phyloP scores from a whole-genome alignment of 768 basidiomycete genomes.

The Phaffia tasmanica region DNA sequence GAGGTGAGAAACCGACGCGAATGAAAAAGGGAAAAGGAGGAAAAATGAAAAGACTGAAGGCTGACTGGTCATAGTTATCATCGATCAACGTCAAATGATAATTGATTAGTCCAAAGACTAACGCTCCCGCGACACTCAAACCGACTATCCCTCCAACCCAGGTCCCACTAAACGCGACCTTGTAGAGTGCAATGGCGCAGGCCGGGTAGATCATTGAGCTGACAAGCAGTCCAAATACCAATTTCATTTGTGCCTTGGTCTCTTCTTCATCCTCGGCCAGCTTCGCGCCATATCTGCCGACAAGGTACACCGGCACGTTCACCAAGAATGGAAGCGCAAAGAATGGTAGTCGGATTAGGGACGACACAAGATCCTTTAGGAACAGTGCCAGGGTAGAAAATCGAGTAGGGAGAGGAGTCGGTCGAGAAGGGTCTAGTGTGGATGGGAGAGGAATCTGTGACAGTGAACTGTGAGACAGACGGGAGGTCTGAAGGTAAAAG shows the following conservation, averaged over 20 bases:
- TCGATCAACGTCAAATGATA: conserved; percentile 83
- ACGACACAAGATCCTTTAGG: conserved; percentile 61
- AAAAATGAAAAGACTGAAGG: conserved; percentile 24
- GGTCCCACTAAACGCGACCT: conserved; percentile 58
- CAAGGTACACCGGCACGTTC: conserved; percentile 56
- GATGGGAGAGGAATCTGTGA: conserved; percentile 65
- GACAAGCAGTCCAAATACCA: conserved; percentile 67
- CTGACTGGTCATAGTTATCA: conserved; percentile 71
- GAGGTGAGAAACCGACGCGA: background rate
- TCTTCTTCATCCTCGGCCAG: conserved; percentile 75
- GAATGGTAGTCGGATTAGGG: conserved; percentile 67
- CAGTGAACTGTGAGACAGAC: conserved; percentile 74
- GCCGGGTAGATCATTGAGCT: conserved; percentile 67
- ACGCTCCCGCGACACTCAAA: conserved; percentile 46
- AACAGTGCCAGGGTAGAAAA: conserved; percentile 67
- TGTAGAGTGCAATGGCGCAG: conserved; percentile 79
- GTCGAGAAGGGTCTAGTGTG: conserved; percentile 63
- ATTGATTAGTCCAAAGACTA: conserved; percentile 64
- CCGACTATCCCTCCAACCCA: conserved; percentile 53
- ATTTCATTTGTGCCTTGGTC: conserved; percentile 91
- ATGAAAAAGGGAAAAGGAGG: background rate
- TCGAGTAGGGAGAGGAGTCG: conserved; percentile 69
- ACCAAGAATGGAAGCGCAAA: conserved; percentile 70
- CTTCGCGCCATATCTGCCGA: conserved; percentile 62
- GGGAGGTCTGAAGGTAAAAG: conserved; percentile 66